Evolutionary conservation across 1,284 basidiomycete species (phyloP).

Genomic region (Apiotrichum gamsii): DNA sequence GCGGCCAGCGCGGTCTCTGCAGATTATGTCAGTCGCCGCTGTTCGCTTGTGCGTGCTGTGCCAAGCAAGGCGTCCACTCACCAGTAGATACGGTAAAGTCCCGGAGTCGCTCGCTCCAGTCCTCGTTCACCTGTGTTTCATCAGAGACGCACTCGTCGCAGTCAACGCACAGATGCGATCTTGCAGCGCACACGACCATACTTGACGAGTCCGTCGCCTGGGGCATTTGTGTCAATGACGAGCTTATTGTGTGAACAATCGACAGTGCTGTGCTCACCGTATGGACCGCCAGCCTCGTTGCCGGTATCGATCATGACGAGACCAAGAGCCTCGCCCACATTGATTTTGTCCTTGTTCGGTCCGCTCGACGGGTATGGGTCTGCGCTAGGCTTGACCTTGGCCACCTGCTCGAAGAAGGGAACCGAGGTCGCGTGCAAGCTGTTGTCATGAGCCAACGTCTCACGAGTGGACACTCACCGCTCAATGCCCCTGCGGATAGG

Average conservation of each 20-base stretch:
- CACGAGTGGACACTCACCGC: slow-evolving; percentile 50
- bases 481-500: slow-evolving; percentile 58
- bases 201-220: slow-evolving; percentile 57
- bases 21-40: not conserved
- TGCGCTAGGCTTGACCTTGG: slow-evolving; percentile 39
- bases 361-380: slow-evolving; percentile 42
- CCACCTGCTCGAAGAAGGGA: slow-evolving; percentile 39
- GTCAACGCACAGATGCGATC: slow-evolving; percentile 56
- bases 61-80: slow-evolving; percentile 12
- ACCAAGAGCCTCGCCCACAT: slow-evolving; percentile 69
- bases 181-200: slow-evolving; percentile 75
- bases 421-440: slow-evolving; percentile 45
- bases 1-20: slow-evolving; percentile 50
- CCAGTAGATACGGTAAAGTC: slow-evolving; percentile 63
- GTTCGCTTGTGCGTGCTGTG: not conserved
- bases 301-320: slow-evolving; percentile 79
- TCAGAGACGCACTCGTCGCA: not conserved
- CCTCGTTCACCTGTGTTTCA: slow-evolving; percentile 55
- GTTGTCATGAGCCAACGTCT: not conserved
- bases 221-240: not conserved
- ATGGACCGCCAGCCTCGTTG: slow-evolving; percentile 67
- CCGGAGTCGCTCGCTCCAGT: slow-evolving; percentile 61
- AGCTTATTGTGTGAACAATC: not conserved
- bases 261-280: slow-evolving; percentile 40
- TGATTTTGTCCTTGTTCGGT: slow-evolving; percentile 42